Evolutionary conservation across 371 early-diverging fungal genomes (phyloP), one percentile per base, ranked within the genome.

Genomic region (Lichtheimia hyalospora): DNA sequence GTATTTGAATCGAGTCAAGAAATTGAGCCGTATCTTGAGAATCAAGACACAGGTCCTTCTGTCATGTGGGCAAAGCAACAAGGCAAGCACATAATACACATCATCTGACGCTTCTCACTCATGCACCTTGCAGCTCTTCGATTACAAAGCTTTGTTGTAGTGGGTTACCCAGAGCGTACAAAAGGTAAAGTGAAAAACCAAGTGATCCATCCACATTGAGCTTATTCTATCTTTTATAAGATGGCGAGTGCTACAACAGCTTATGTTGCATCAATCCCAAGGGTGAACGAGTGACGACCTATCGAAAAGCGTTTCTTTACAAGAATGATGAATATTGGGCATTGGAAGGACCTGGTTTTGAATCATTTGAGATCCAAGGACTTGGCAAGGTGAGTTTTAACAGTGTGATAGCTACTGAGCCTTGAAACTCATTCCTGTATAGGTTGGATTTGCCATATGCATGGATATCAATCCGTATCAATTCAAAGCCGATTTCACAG

Each of bases 381-480:
- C 49, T 85, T 13, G 88, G 85, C 14, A 79, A 83, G 64, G 84
- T 79, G 69, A 52, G 14, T 28, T 28, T 28, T 7, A 2, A 8
- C 1, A 5, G 2, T 1, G 0, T 8, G 5, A 34, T 8, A 2
- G 8, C 8, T 8, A 34, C 8, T 8, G 0, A 14, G 23, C 13
- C 42, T 14, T 49, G 1, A 50, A 4, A 16, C 27, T 23, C 14
- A 12, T 15, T 15, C 0, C 1, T 42, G 5, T 40, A 15, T 59
- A 86, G 84, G 82, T 89, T 12, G 91, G 90, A 12, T 74, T 87
- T 54, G 93, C 87, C 7, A 91, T 91, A 12, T 92, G 92, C 62
- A 92, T 93, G 93, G 93, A 93, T 69, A 49, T 93, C 23, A 92
- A 91, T 63, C 93, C 92, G 0, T 85, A 86, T 62, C 69, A 75